These are phyloP conservation scores for Podila clonocystis DNA, from an alignment of 192 early-diverging fungal species.

Conservation along the genomic window DNA sequence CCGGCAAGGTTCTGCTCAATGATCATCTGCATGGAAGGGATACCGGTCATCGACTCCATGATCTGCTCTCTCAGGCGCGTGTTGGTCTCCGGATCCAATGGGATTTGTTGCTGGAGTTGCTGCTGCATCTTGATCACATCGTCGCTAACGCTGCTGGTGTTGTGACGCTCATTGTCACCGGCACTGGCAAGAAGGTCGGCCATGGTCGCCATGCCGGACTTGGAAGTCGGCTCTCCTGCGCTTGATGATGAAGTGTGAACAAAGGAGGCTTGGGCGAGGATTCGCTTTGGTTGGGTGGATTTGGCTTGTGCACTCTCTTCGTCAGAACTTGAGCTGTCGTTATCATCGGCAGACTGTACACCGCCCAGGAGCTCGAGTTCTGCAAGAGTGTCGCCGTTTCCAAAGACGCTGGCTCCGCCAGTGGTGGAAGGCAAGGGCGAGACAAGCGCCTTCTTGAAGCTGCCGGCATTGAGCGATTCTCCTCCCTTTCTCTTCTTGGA, in stretches of 20 bases:
- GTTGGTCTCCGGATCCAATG: conserved; percentile 4
- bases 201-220: conserved; percentile 17
- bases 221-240: not conserved
- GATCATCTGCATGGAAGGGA: conserved; percentile 26
- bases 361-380: not conserved
- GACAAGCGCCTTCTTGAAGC: conserved; percentile 31
- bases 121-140: conserved; percentile 43
- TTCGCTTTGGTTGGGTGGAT: not conserved
- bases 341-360: not conserved
- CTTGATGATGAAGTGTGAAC: not conserved
- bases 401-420: not conserved
- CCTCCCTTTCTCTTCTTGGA: conserved; percentile 21
- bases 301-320: not conserved
- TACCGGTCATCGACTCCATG: conserved; percentile 35
- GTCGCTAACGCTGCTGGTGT: conserved; percentile 7
- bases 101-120: conserved; percentile 40
- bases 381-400: not conserved
- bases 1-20: conserved; percentile 19
- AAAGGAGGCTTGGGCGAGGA: not conserved
- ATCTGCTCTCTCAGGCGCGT: conserved; percentile 31
- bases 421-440: not conserved
- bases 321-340: not conserved
- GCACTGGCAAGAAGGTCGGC: conserved; percentile 32
- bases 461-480: conserved; percentile 6
- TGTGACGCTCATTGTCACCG: not conserved